Evolutionary conservation across 805 yeast genomes (phyloP).

Genomic region (Saccharomycopsis guyanensis): DNA sequence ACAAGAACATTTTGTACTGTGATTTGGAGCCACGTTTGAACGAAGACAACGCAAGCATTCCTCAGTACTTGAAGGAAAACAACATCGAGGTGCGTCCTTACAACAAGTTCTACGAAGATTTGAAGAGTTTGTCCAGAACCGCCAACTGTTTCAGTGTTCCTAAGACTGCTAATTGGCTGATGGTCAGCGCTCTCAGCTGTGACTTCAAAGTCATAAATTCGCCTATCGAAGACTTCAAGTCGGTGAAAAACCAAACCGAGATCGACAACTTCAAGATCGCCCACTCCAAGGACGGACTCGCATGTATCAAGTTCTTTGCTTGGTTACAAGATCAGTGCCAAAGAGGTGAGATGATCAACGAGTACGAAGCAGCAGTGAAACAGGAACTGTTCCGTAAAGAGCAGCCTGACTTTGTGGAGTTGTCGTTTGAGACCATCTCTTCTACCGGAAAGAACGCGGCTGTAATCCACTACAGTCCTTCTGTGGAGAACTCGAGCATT

Average conservation of each 20-base stretch:
- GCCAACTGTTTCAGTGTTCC: constrained; percentile 42
- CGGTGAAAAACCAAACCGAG: constrained; percentile 69
- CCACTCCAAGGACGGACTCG: constrained; percentile 78
- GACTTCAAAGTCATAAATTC: constrained; percentile 39
- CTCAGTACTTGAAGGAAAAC: constrained; percentile 34
- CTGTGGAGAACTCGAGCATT: constrained; percentile 44
- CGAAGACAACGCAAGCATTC: constrained; percentile 21
- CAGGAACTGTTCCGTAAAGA: constrained; percentile 46
- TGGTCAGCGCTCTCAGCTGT: constrained; percentile 40
- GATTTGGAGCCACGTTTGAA: constrained; percentile 9
- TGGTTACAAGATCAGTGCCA: constrained; percentile 68
- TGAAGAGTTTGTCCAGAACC: constrained; percentile 30
- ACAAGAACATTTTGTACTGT: constrained; percentile 10
- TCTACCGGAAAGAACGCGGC: constrained; percentile 73
- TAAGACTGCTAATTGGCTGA: constrained; percentile 58
- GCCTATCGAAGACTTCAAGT: constrained; percentile 61
- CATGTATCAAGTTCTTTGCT: constrained; percentile 63
- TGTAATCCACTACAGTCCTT: constrained; percentile 69
- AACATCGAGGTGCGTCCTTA: constrained; percentile 48
- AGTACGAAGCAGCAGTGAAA: constrained; percentile 58
- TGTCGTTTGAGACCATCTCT: constrained; percentile 71
- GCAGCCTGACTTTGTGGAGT: constrained; percentile 52
- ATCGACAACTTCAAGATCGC: constrained; percentile 63
- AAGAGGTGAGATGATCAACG: constrained; percentile 42
- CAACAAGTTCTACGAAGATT: constrained; percentile 49